Conservation (phyloP, 192 early-diverging fungal genomes). For the Oehlia diaphana region DNA sequence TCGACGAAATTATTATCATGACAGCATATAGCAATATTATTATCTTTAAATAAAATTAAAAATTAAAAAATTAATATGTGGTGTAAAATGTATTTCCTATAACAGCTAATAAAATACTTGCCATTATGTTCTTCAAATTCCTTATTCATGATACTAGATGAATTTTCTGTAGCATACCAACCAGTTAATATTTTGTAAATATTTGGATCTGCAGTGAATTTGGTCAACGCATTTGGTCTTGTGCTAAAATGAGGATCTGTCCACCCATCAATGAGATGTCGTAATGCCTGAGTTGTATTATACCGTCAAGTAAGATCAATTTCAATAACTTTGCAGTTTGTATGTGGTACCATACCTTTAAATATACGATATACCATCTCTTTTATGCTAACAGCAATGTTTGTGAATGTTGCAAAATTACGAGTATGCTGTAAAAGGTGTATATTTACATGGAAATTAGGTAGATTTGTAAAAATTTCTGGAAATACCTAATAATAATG, state of each 20-base stretch:
- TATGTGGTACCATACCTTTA: slow-evolving; percentile 4
- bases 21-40: not conserved
- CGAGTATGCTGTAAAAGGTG: not conserved
- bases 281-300: slow-evolving; percentile 3
- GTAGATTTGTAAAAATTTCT: not conserved
- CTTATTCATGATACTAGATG: not conserved
- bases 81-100: no score
- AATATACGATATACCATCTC: slow-evolving; percentile 10
- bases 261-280: not conserved
- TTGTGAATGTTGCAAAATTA: not conserved
- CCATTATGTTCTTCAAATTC: not conserved
- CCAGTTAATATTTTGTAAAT: not conserved
- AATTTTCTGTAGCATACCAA: slow-evolving; percentile 5
- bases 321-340: not conserved
- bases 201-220: not conserved
- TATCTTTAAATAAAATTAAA: not conserved
- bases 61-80: no score
- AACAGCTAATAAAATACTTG: not conserved
- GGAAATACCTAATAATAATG: not conserved
- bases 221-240: not conserved
- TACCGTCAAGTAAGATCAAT: not conserved
- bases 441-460: slow-evolving; percentile 4
- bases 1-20: not conserved
- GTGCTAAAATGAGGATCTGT: not conserved
- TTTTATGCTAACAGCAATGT: not conserved